phyloP scores from a whole-genome alignment of 805 yeast genomes.

The Zygosaccharomyces kombuchaensis region DNA sequence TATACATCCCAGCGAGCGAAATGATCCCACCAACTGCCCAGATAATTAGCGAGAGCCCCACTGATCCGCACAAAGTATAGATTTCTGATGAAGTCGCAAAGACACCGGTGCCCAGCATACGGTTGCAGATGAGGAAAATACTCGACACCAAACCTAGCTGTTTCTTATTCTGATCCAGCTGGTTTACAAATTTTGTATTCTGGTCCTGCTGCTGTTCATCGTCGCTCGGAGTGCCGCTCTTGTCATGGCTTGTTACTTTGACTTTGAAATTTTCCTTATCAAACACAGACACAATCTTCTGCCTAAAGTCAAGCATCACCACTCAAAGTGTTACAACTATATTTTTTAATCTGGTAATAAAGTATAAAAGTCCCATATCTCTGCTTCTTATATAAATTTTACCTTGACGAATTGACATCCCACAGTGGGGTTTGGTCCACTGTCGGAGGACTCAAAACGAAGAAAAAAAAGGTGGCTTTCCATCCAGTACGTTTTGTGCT shows the following conservation, averaged over 20 bases:
- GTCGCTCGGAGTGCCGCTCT: background rate
- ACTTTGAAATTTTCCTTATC: background rate
- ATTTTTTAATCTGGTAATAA: background rate
- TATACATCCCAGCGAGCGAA: constrained; percentile 59
- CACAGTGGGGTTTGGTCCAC: background rate
- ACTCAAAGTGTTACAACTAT: background rate
- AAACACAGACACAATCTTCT: background rate
- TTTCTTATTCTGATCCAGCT: constrained; percentile 40
- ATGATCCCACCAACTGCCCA: constrained; percentile 75
- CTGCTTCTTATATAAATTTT: background rate
- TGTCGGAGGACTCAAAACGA: background rate
- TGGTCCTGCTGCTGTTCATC: background rate
- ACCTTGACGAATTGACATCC: background rate
- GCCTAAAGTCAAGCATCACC: background rate
- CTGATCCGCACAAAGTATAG: constrained; percentile 51
- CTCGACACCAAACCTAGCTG: constrained; percentile 54
- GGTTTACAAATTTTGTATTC: constrained; percentile 34
- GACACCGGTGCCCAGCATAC: constrained; percentile 74
- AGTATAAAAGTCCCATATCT: background rate
- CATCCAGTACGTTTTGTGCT: background rate
- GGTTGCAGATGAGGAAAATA: constrained; percentile 59
- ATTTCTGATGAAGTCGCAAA: constrained; percentile 66
- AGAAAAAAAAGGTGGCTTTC: background rate
- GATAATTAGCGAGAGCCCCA: constrained; percentile 64
- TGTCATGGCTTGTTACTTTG: background rate